Evolutionary conservation across 805 yeast genomes (phyloP), one percentile per base, ranked within the genome.

Genomic region (Dipodascus albidus): DNA sequence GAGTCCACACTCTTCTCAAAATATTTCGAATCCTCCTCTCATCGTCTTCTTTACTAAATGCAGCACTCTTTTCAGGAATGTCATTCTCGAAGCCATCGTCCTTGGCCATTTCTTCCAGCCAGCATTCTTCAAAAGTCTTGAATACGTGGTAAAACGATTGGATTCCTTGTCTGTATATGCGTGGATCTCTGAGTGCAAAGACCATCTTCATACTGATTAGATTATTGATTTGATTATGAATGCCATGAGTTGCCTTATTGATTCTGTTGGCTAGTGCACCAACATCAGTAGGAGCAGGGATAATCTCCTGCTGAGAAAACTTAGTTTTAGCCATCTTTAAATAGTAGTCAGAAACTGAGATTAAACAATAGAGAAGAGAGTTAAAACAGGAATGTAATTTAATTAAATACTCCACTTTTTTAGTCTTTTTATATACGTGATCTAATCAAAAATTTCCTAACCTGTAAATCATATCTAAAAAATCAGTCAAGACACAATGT

Each of bases 201-300:
- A 88, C 87, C 57, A 87, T 74, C 67, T 82, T 82, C 47, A 85
- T 69, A 14, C 84, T 78, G 70, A 87, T 80, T 62, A 79, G 69
- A 57, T 83, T 82, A 65, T 86, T 80, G 53, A 87, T 81, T 58
- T 76, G 77, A 64, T 83, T 80, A 70, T 87, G 96, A 24, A 75
- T 73, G 17, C 72, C 68, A 57, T 82, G 74, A 1, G 95, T 87
- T 62, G 80, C 83, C 50, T 66, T 64, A 66, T 87, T 87, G 63
- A 87, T 87, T 64, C 96, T 73, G 74, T 87, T 87, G 49, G 82
- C 95, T 52, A 87, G 72, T 3, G 95, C 95, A 23, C 90, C 95
- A 17, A 82, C 70, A 64, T 87, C 95, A n/a, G 78, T 77, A 53
- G 83, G 83, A n/a, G 80, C 74, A 1, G 96, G 96, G 31, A 87